Evolutionary conservation across 23 red algal species (phyloP).

Genomic region (Gracilaria caudata): DNA sequence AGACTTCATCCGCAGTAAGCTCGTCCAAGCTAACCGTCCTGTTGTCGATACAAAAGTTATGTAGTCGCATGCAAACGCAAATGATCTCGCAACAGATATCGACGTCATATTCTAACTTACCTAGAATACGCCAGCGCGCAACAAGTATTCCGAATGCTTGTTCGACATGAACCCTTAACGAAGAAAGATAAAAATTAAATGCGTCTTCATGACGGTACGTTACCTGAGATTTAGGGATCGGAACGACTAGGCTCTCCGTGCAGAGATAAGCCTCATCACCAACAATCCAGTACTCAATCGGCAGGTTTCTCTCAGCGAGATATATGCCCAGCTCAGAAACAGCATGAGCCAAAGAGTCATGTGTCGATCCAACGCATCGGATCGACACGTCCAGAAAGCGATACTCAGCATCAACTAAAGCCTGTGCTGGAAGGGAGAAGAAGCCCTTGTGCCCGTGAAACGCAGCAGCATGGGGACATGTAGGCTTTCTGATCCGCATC

Average conservation of each 20-base stretch:
- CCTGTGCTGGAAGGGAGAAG: constrained; percentile 14
- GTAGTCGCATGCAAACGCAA: background rate
- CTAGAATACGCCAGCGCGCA: background rate
- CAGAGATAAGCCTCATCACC: constrained; percentile 24
- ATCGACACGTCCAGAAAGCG: constrained; percentile 3
- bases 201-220: background rate
- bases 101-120: background rate
- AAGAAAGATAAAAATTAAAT: constrained; percentile 1
- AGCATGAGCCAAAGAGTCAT: background rate
- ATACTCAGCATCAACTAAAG: constrained; percentile 5
- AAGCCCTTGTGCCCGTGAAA: background rate
- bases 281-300: constrained; percentile 7
- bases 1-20: no score
- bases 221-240: background rate
- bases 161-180: background rate
- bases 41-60: background rate
- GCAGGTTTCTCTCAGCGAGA: background rate
- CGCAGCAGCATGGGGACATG: constrained; percentile 2
- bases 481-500: background rate
- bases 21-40: no score
- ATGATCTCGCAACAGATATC: background rate
- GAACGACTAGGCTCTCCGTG: background rate
- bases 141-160: background rate
- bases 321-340: background rate
- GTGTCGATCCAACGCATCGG: background rate